Evolutionary conservation across 2,329 filamentous ascomycete genomes (phyloP).

Genomic region (Talaromyces sp.): DNA sequence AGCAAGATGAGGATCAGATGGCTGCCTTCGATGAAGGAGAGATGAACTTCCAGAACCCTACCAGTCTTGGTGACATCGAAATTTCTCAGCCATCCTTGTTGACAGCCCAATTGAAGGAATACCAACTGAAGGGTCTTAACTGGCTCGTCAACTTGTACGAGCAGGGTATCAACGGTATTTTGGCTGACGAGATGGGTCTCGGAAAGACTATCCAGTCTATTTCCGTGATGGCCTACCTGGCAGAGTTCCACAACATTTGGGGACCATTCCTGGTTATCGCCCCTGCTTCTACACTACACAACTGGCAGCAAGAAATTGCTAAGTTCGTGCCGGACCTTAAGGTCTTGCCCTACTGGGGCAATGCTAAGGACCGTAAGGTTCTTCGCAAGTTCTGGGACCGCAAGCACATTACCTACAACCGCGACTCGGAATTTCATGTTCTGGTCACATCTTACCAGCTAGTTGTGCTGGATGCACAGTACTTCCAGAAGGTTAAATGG

Average conservation of each 20-base stretch:
- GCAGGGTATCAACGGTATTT: constrained; percentile 98
- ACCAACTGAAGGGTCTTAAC: constrained; percentile 98
- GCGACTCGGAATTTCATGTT: constrained; percentile 92
- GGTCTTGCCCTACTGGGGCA: constrained; percentile 96
- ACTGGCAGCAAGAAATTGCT: constrained; percentile 98
- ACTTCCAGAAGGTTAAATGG: constrained; percentile 99
- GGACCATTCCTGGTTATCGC: constrained; percentile 96
- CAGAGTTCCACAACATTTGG: constrained; percentile 97
- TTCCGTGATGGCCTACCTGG: constrained; percentile 97
- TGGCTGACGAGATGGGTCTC: constrained; percentile 99
- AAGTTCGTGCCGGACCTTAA: constrained; percentile 94
- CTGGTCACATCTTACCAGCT: constrained; percentile 96
- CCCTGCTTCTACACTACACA: constrained; percentile 93
- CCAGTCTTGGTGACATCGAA: constrained; percentile 89
- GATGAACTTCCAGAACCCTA: constrained; percentile 99
- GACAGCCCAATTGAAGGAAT: constrained; percentile 93
- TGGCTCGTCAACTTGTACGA: constrained; percentile 99
- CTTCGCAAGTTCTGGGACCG: constrained; percentile 98
- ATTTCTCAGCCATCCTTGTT: constrained; percentile 93
- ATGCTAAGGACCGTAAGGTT: constrained; percentile 89
- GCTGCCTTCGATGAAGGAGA: constrained; percentile 88
- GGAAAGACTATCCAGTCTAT: constrained; percentile 99
- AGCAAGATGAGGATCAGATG: constrained; percentile 55
- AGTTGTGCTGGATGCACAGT: constrained; percentile 91
- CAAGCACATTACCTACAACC: constrained; percentile 93